Evolutionary conservation across 1,284 basidiomycete genomes (phyloP).

Genomic region (Crepidotus sp.): DNA sequence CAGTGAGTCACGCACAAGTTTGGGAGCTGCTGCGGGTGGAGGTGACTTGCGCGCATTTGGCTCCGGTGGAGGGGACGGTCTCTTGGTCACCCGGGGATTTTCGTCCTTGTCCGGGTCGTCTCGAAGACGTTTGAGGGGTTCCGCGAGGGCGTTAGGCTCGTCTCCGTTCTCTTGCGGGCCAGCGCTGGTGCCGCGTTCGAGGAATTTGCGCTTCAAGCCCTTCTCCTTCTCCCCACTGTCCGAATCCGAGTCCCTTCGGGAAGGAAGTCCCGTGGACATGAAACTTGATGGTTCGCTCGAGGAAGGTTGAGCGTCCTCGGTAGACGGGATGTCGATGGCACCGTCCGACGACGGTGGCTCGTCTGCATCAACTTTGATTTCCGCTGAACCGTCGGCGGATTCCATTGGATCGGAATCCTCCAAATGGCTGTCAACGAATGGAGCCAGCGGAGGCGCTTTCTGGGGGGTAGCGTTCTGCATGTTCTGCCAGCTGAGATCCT

Average conservation of each 20-base stretch:
- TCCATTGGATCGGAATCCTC: slow-evolving; percentile 13
- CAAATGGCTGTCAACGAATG: slow-evolving; percentile 8
- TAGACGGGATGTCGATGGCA: slow-evolving; percentile 2
- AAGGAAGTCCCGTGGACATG: not conserved
- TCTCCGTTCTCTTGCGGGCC: slow-evolving; percentile 36
- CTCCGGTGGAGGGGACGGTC: slow-evolving; percentile 62
- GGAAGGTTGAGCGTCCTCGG: slow-evolving; percentile 1
- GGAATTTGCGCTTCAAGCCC: slow-evolving; percentile 56
- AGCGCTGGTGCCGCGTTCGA: slow-evolving; percentile 46
- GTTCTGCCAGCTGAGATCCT: slow-evolving; percentile 63
- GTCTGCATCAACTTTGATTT: slow-evolving; percentile 14
- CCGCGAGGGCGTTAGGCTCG: slow-evolving; percentile 21
- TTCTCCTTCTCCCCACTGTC: slow-evolving; percentile 45
- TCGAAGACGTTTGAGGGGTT: slow-evolving; percentile 40
- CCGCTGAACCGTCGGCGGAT: slow-evolving; percentile 9
- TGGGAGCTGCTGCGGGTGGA: slow-evolving; percentile 30
- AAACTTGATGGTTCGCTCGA: not conserved
- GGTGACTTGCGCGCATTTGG: slow-evolving; percentile 26
- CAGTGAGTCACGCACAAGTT: slow-evolving; percentile 34
- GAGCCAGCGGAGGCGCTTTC: slow-evolving; percentile 21
- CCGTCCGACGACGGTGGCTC: slow-evolving; percentile 10
- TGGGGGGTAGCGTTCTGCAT: slow-evolving; percentile 26
- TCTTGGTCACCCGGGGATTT: slow-evolving; percentile 53
- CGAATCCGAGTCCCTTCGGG: slow-evolving; percentile 24
- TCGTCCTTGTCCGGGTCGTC: slow-evolving; percentile 49